phyloP scores from a whole-genome alignment of 176 grass and related monocot genomes.

The Guadua angustifolia region DNA sequence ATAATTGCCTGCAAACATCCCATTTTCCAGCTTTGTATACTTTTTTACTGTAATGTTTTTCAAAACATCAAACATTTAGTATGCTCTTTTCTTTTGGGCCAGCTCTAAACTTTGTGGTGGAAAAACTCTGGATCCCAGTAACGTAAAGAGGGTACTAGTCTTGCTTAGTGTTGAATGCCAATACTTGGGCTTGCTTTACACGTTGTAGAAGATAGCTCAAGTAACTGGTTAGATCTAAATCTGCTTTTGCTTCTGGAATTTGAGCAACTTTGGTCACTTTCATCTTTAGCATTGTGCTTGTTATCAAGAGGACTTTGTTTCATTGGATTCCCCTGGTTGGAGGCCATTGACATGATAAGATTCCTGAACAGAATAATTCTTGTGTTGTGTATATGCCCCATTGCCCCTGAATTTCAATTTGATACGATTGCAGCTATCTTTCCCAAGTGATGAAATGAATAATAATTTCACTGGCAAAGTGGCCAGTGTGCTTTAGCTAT shows the following conservation, averaged over 20 bases:
- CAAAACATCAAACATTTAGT: background rate
- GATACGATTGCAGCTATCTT: background rate
- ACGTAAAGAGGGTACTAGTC: background rate
- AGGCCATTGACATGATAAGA: background rate
- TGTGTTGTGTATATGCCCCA: background rate
- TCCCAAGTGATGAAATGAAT: background rate
- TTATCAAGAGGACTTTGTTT: slow-evolving; percentile 9
- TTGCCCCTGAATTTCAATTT: background rate
- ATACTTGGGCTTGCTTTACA: slow-evolving; percentile 8
- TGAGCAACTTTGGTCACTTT: slow-evolving; percentile 28
- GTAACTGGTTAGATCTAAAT: slow-evolving; percentile 6
- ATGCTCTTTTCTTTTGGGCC: background rate
- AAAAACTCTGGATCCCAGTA: background rate
- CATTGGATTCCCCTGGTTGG: slow-evolving; percentile 22
- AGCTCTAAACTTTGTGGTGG: background rate
- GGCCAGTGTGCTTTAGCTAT: too few relatives aligned
- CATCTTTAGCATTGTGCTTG: slow-evolving; percentile 20
- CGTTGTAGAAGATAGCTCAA: background rate
- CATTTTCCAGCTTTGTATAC: background rate
- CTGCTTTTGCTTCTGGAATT: background rate
- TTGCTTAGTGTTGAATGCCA: slow-evolving; percentile 2
- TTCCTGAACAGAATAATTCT: slow-evolving; percentile 8
- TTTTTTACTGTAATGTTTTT: background rate
- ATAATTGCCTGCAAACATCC: background rate
- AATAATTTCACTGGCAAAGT: background rate